Conservation (phyloP, 495 filamentous ascomycete genomes). For the Aspergillus incahuasiensis region DNA sequence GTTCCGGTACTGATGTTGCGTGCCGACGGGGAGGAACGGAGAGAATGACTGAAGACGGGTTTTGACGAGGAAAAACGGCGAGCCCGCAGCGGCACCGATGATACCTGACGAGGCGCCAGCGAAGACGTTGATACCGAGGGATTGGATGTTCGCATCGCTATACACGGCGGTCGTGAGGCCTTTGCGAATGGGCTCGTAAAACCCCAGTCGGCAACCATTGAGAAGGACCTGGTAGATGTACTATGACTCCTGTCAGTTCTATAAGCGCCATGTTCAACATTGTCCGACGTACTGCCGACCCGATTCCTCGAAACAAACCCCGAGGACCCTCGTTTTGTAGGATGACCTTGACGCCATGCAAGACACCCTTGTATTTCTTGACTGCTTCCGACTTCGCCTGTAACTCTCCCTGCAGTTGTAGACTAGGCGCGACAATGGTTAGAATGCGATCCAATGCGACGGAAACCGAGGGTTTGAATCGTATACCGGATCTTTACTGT, state of each 20-base stretch:
- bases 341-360: constrained; percentile 90
- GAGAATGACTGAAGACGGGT: constrained; percentile 93
- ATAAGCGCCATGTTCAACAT: neutral
- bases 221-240: constrained; percentile 97
- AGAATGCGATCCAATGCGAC: neutral
- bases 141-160: constrained; percentile 68
- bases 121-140: constrained; percentile 86
- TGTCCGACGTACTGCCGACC: constrained; percentile 61
- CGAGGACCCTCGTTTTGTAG: constrained; percentile 82
- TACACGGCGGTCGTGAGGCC: constrained; percentile 62
- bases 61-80: constrained; percentile 98
- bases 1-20: constrained; percentile 88
- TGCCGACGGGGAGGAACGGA: constrained; percentile 90
- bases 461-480: neutral
- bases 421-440: constrained; percentile 37
- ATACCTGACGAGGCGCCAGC: constrained; percentile 83
- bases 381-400: constrained; percentile 77
- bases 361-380: constrained; percentile 83
- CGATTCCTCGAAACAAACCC: constrained; percentile 85
- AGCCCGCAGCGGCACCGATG: constrained; percentile 83
- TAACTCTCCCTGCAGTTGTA: constrained; percentile 96
- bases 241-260: constrained; percentile 29
- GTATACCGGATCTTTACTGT: constrained; percentile 94
- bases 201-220: constrained; percentile 93
- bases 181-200: constrained; percentile 91